Base-by-base conservation (phyloP, 805 yeast species). In the Nakazawaea wyomingensis region DNA sequence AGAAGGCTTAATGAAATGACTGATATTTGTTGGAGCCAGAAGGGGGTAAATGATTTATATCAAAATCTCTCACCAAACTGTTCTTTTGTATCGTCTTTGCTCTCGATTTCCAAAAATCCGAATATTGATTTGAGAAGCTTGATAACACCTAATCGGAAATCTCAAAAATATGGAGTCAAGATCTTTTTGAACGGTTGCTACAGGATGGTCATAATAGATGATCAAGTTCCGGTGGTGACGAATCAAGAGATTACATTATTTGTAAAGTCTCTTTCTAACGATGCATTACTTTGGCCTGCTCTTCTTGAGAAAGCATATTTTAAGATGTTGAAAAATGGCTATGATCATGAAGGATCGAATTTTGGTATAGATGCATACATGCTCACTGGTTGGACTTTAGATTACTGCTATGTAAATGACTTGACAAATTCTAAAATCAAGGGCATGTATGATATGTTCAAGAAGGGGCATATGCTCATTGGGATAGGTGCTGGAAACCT, bases 261-360 rank as follows among this genome's bases (percentile, higher is more conserved):
- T 21, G 68, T 72, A 9, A 56, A 60, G 17, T 72, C 78, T 4
- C 45, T 50, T 4, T 43, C 63, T 2, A 60, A 66, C 44, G 55
- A 51, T 3, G 27, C 48, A 1, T 49, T 76, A 3, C 50, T 58
- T 4, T 81, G 88, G 85, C 90, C 90, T 0, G 83, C 86, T 0
- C 50, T 86, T n/a, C 49, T 85, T 1, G 96, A 89, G 57, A 80
- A 84, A 52, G 93, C 95, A 0, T 84, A 77, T 53, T 62, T 88
- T 46, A 76, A 76, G 51, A 56, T 82, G 0, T 70, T 60, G 1
- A 62, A 65, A 2, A 47, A 59, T 21, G 83, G 87, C 3, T 82
- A 82, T 51, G 65, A 65, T n/a, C 74, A 79, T 37, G 53, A 57
- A 1, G 96, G 96, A 0, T 86, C 96, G 0, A 86, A 88, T 55